Base-by-base conservation (phyloP, 2,329 filamentous ascomycete genomes). In the Aspergillus clavatus region DNA sequence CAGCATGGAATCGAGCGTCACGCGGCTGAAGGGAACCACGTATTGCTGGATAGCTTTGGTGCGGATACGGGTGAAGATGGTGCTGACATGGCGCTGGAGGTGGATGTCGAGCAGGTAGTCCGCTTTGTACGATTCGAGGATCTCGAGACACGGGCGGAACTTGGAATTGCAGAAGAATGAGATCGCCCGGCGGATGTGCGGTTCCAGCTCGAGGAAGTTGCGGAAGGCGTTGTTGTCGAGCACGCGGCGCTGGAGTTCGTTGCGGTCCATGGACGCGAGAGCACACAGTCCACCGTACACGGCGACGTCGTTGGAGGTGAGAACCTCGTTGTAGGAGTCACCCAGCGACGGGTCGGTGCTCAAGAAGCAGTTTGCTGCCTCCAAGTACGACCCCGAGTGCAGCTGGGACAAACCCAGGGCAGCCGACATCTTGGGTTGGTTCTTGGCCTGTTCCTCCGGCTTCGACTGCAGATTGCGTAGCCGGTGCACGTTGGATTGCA, bases 1-100 rank as follows among this genome's bases (percentile, higher is more conserved):
- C 7, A 86, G 82, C 74, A 98, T 81, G 49, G 82, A 89, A 16
- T 84, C 78, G 4, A 97, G 74, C 0, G 86, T 90, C 50, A 96
- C 89, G 54, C 84, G 84, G 33, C 86, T 94, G 67, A 95, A 98
- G 0, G 93, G 90, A 19, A 88, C 78, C 57, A 95, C 86, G 69
- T 96, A 97, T 61, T 95, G 88, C 19, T 90, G 81, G 47, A 98
- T 96, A 59, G 90, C 91, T 72, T 96, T 96, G 59, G 79, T 86
- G 47, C 93, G 82, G 55, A 98, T 89, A 38, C 75, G 73, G 8
- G 78, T 73, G 70, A 90, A 93, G 16, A 98, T 74, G 1, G 72
- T 70, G 28, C 77, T 62, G 14, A 96, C 74, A 53, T 95, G 87
- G 50, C 77, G 80, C 47, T 87, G 83, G 5, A 98, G 78, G 65